Base-by-base conservation (phyloP, 805 yeast genomes). In the Saturnispora serradocipensis region DNA sequence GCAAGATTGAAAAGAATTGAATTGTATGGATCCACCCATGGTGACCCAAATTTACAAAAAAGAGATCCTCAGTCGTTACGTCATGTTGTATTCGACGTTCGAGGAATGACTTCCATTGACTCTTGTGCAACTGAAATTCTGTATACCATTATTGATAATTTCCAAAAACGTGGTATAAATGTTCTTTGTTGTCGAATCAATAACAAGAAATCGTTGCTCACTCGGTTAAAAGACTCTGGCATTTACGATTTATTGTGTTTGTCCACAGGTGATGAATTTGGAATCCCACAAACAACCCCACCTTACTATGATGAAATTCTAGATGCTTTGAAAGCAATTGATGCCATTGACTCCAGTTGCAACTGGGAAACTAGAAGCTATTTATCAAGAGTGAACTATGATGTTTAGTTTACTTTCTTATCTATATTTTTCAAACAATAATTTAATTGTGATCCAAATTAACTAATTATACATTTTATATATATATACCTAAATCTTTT, bases 101-200 rank as follows among this genome's bases (percentile, higher is more conserved):
- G 82, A 51, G 96, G 96, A 2, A 86, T 89, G 95, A 78, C 86
- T 3, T 75, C 75, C 4, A 74, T 88, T 51, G 97, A 88, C 58
- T 78, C 95, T 0, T 76, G 88, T 0, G 95, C 96, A 0, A 82
- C 86, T 0, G 89, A 86, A 57, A 82, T 82, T 3, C 67, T 89
- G 43, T 62, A 66, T 50, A 88, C 82, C 54, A 78, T 85, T n/a
- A 67, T 88, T 3, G 58, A 65, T 2, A 68, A 72, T 13, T 87
- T 87, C 62, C 69, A 68, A n/a, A 71, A 65, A 16, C 72, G 84
- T 46, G 72, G 72, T 2, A 80, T 85, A 7, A 65, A 68, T 8
- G 84, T 87, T 4, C 74, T 78, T 43, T 76, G 88, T 52, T 72
- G 84, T 7, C 72, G 89, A 22, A 78, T 86, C 8, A 76, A 87